Base-by-base conservation (phyloP, 257 asterid genomes). In the Solanum virginianum region DNA sequence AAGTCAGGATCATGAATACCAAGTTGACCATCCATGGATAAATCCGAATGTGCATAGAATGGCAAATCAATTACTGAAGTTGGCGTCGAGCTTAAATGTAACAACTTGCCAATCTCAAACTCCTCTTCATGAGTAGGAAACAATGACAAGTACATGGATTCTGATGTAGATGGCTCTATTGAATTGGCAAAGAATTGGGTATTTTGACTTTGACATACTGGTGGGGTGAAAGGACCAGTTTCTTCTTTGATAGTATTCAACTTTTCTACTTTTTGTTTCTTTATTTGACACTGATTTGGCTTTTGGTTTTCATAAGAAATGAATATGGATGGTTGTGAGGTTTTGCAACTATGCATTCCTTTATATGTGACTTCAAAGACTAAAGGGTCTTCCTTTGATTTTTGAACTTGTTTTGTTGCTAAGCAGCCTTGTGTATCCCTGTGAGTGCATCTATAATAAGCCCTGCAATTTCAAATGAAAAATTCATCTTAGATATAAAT, bases 391-490 rank as follows among this genome's bases (percentile, higher is more conserved):
- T 87, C 86, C 1, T 94, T 92, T 2, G 93, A 85, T 59, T 84
- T 92, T 74, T 95, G 98, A 69, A 95, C 95, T 80, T 91, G 95
- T 51, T 94, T 95, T 82, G 93, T 94, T 4, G 98, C 98, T 82
- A 90, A 60, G 87, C 99, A 95, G 13, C 94, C 93, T 84, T 93
- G 92, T 4, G 98, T 86, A 59, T 89, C 54, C 18, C 90, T 91
- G 88, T 94, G 94, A 65, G 97, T 94, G 91, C 98, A 95, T 82
- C 99, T 82, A 24, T 94, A 95, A 65, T 95, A 95, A 0, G 95
- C 94, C 89, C 99, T 95, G 92, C 41, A 80, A 45, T 45, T n/a
- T 11, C 57, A 72, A 45, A 12, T 62, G 57, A 3, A 72, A 45
- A 22, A n/a, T 72, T 72, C 26, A 39, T 71, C 32, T 71, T 10